Conservation (phyloP, 73 alveolate species). For the Paramecium pentaurelia region DNA sequence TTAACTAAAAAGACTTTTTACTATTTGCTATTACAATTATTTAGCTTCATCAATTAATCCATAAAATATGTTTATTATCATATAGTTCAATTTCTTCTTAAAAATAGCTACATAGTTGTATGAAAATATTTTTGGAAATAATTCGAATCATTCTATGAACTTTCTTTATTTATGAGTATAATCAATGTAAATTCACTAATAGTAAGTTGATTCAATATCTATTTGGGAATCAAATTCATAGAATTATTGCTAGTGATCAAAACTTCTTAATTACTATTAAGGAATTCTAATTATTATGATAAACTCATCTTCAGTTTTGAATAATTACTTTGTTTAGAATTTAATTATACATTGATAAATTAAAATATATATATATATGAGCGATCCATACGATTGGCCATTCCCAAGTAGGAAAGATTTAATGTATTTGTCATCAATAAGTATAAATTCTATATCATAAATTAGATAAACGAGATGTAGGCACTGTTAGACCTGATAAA, state of each 20-base stretch:
- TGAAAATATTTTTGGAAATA: too few species aligned
- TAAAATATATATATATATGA: neutral
- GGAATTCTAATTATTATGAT: neutral
- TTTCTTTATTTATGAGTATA: too few species aligned
- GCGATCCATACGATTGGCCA: constrained; percentile 75
- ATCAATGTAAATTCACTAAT: too few species aligned
- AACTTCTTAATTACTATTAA: neutral
- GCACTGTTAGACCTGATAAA: constrained; percentile 46
- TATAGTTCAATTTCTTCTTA: too few species aligned
- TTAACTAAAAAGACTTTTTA: neutral
- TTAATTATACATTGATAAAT: neutral
- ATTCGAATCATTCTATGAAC: too few species aligned
- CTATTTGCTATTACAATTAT: neutral
- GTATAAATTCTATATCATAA: neutral
- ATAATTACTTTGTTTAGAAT: neutral
- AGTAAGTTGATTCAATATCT: too few species aligned
- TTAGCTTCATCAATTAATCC: neutral
- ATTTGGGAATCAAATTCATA: too few species aligned
- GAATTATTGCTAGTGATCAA: too few species aligned
- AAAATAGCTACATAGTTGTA: too few species aligned
- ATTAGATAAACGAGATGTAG: constrained; percentile 56
- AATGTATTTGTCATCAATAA: constrained; percentile 68
- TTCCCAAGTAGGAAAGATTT: constrained; percentile 72
- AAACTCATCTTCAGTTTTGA: neutral
- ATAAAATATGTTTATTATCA: too few species aligned